Evolutionary conservation across 1,139 yeast genomes (phyloP), one percentile per base, ranked within the genome.

Genomic region (Yamadazyma atmosphaerica): DNA sequence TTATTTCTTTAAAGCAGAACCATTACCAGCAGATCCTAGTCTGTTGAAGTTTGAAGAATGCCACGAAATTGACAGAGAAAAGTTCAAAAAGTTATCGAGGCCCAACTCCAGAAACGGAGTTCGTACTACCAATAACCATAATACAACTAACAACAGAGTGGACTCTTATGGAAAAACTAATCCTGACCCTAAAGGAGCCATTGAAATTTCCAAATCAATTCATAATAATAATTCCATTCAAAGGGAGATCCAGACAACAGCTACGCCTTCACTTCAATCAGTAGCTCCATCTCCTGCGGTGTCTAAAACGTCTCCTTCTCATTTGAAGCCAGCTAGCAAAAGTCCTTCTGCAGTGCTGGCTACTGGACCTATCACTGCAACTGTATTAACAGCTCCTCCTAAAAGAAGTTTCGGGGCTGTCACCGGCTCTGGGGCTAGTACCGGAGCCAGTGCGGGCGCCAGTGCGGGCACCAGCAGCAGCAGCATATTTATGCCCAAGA

Each of bases 31-130:
- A 12, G 42, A 50, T 12, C 77, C 80, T 0, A 53, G 61, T 11
- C 77, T 77, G n/a, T 62, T 86, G 0, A 63, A 62, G 33, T 86
- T 84, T 51, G 89, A 85, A 45, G 95, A 90, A 48, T 81, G 95
- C 46, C 98, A 92, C 58, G 98, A 92, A 58, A 79, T 88, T 30
- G 95, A 86, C 55, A 79, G 81, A 39, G 82, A 85, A 43, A 69
- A 80, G 48, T 82, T 74, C 52, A 79, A 78, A 49, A 50, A 54
- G n/a, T n/a, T 28, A 16, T 5, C 31, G 3, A 22, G 29, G 36
- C 4, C 34, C 21, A 31, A 31, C 25, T 15, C 16, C 8, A 14
- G 4, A 12, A 28, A 33, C 10, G 25, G 19, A 23, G 9, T 14
- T 10, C 30, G 11, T 9, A n/a, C 21, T 18, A 13, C 25, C 25